Evolutionary conservation across 371 early-diverging fungal genomes (phyloP), one percentile per base, ranked within the genome.

Genomic region (Mortierella sp.): DNA sequence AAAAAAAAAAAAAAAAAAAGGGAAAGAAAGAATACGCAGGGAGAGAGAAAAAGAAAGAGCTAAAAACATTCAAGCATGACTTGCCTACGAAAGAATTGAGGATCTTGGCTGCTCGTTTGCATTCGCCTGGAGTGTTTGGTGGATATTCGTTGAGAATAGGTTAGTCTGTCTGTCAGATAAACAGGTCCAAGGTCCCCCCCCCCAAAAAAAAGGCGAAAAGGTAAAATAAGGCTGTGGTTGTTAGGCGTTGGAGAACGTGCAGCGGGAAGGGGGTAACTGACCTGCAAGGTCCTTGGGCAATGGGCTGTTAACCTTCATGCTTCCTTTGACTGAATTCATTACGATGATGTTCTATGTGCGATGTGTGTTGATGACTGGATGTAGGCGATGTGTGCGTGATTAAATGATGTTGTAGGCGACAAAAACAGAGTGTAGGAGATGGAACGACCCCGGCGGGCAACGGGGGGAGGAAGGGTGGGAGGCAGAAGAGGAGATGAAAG

Each of bases 71-170:
- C n/a, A 50, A 23, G 11, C 18, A 2, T 4, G 51, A 76, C 81
- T 74, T 83, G 87, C 90, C 89, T 57, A 89, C 86, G 72, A 93
- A 94, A 64, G 88, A 76, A 70, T 93, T 92, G 44, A 94, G 83
- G 63, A 94, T 94, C 72, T 91, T 90, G 28, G 93, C 84, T 4
- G 92, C 93, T 71, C 92, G 89, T 65, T 85, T 83, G 79, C 93
- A 92, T 84, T 93, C 94, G 45, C 88, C 90, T 85, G 71, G 67
- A 53, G 7, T 29, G 30, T 44, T 19, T 19, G 59, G 51, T 21
- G 59, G 30, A 21, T 37, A 48, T 47, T 43, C 59, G 48, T 19
- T 1, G 21, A 23, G 25, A 59, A 9, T 18, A 46, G 29, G 57
- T 23, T 51, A 52, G 51, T 14, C 37, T 58, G 23, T n/a, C 25